phyloP scores from a whole-genome alignment of 202 grass and related monocot species.

The Musa balbisiana region DNA sequence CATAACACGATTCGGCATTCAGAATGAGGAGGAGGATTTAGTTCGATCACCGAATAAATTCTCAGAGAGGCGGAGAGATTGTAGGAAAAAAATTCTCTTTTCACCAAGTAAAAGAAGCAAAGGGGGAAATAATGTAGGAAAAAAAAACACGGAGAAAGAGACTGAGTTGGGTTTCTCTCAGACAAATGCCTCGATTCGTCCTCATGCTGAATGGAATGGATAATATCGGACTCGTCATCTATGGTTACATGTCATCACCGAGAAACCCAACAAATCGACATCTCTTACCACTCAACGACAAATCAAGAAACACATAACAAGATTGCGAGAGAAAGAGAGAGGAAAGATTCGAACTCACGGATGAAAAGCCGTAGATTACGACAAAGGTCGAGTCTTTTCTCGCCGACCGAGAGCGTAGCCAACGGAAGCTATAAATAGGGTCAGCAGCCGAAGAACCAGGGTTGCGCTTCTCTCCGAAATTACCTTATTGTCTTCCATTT shows the following conservation, averaged over 20 bases:
- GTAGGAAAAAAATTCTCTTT: background rate
- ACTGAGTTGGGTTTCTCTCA: constrained; percentile 27
- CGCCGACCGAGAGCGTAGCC: too few relatives aligned
- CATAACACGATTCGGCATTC: constrained; percentile 20
- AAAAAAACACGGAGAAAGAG: background rate
- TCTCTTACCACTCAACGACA: too few relatives aligned
- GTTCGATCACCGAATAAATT: constrained; percentile 29
- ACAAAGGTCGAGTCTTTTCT: too few relatives aligned
- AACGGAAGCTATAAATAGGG: too few relatives aligned
- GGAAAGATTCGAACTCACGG: too few relatives aligned
- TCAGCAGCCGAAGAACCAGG: too few relatives aligned
- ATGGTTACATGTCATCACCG: constrained; percentile 34
- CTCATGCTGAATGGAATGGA: constrained; percentile 52
- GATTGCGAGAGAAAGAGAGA: too few relatives aligned
- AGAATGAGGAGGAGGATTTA: constrained; percentile 72
- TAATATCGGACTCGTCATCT: constrained; percentile 62
- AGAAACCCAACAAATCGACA: constrained; percentile 15
- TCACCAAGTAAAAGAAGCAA: too few relatives aligned
- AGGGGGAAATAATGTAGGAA: accelerated
- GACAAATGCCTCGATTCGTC: constrained; percentile 72
- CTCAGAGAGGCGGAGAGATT: background rate
- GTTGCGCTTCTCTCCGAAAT: too few relatives aligned
- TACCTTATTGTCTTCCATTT: too few relatives aligned
- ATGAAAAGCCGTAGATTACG: too few relatives aligned
- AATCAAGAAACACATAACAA: too few relatives aligned